Conservation (phyloP, 257 asterid species). For the Hygrophila difformis region DNA sequence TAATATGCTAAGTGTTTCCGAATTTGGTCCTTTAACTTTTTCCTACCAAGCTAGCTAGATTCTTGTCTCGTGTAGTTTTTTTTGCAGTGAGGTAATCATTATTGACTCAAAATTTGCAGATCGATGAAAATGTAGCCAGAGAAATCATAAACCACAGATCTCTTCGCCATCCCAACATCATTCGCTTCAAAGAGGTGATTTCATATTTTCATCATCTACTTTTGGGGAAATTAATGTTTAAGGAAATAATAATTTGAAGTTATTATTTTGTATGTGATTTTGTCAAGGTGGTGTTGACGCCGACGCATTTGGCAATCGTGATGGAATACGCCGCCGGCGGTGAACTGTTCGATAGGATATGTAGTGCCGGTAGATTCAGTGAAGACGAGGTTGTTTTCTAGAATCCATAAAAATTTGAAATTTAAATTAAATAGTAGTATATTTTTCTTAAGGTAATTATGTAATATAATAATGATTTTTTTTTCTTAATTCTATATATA, state of each 20-base stretch:
- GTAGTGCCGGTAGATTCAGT: conserved; percentile 55
- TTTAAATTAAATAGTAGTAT: not conserved
- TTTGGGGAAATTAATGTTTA: no score
- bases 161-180: conserved; percentile 72
- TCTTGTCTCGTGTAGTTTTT: no score
- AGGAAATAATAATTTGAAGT: no score
- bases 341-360: conserved; percentile 57
- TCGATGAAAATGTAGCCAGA: conserved; percentile 76
- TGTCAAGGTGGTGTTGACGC: conserved; percentile 50
- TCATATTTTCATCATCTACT: not conserved
- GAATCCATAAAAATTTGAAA: not conserved
- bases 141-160: conserved; percentile 81
- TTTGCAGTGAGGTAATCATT: no score
- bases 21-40: not conserved
- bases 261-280: no score
- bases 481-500: no score
- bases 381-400: conserved; percentile 39
- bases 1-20: no score
- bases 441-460: not conserved
- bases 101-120: conserved; percentile 25
- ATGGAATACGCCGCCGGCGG: conserved; percentile 86
- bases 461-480: not conserved
- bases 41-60: not conserved
- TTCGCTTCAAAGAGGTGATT: conserved; percentile 79
- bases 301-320: conserved; percentile 51